Conservation (phyloP, 2,329 filamentous ascomycete species). For the Cordyceps militaris region DNA sequence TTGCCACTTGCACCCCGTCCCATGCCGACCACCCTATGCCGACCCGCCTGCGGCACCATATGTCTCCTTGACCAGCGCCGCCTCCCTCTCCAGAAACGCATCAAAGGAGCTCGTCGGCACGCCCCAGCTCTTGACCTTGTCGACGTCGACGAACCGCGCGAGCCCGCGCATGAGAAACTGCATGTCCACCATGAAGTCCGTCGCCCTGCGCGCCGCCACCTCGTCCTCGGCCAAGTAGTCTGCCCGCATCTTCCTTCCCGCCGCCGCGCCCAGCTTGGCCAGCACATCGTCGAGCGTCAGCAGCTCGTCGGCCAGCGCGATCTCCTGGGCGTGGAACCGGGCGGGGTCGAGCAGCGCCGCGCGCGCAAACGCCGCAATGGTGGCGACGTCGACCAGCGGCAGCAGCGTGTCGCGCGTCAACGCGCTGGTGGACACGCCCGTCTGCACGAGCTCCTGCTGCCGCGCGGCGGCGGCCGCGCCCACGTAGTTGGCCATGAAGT, state of each 20-base stretch:
- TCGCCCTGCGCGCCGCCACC: conserved; percentile 25
- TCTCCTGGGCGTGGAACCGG: conserved; percentile 32
- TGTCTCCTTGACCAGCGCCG: conserved; percentile 23
- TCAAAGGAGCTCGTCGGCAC: conserved; percentile 36
- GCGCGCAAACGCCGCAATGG: conserved; percentile 39
- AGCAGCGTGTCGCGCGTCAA: conserved; percentile 29
- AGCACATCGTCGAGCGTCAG: conserved; percentile 30
- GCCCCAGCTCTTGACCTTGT: conserved; percentile 29
- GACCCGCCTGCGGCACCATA: too few species aligned
- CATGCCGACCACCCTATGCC: too few species aligned
- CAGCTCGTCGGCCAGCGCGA: conserved; percentile 36
- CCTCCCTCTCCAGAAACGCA: conserved; percentile 36
- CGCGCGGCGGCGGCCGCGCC: conserved; percentile 30
- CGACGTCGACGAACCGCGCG: conserved; percentile 29
- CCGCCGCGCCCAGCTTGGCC: conserved; percentile 26
- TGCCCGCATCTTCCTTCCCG: conserved; percentile 29
- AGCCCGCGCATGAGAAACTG: conserved; percentile 31
- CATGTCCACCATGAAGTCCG: conserved; percentile 31
- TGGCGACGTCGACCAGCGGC: conserved; percentile 38
- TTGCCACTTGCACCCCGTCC: too few species aligned
- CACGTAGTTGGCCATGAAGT: conserved; percentile 46
- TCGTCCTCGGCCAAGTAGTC: conserved; percentile 36
- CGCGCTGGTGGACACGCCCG: conserved; percentile 32
- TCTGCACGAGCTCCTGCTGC: conserved; percentile 32
- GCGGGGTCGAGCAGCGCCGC: conserved; percentile 35